Percentiles rank a stretch among this genome's conserved stretches.
phyloP scores from a whole-genome alignment of 2,329 filamentous ascomycete species.

The Penicillium brasilianum region DNA sequence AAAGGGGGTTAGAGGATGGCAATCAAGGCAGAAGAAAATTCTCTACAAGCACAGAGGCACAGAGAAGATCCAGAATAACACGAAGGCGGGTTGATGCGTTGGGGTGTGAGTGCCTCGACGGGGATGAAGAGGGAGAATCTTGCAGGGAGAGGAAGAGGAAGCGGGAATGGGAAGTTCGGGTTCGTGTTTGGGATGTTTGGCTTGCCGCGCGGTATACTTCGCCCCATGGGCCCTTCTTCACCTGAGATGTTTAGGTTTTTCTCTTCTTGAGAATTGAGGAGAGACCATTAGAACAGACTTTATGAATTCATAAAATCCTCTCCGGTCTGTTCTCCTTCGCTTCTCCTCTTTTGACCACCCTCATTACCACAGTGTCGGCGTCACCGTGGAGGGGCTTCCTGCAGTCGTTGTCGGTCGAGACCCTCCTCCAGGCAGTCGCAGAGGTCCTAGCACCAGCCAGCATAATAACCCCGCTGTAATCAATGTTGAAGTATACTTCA shows the following conservation, averaged over 20 bases:
- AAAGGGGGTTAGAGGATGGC: slow-evolving; percentile 8
- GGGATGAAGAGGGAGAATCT: slow-evolving; percentile 31
- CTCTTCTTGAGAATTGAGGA: not conserved
- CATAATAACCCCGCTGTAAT: slow-evolving; percentile 6
- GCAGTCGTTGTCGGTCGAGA: slow-evolving; percentile 23
- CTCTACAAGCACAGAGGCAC: slow-evolving; percentile 12
- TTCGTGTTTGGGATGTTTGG: slow-evolving; percentile 35
- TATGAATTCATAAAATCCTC: not conserved
- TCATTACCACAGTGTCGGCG: slow-evolving; percentile 10
- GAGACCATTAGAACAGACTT: not conserved
- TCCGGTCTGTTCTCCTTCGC: not conserved
- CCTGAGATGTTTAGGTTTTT: not conserved
- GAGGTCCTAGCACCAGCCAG: slow-evolving; percentile 9
- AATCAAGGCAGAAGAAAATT: slow-evolving; percentile 32
- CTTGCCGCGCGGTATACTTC: slow-evolving; percentile 29
- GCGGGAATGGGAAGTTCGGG: slow-evolving; percentile 31
- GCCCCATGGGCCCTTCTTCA: slow-evolving; percentile 3
- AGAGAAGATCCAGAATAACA: slow-evolving; percentile 20
- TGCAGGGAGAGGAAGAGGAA: slow-evolving; percentile 22
- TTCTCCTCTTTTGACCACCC: slow-evolving; percentile 1
- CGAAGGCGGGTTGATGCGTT: slow-evolving; percentile 13
- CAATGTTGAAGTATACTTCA: not conserved
- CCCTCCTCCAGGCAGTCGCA: slow-evolving; percentile 11
- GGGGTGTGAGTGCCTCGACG: slow-evolving; percentile 10
- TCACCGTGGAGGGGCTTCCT: slow-evolving; percentile 18